Evolutionary conservation across 176 grass and related monocot species (phyloP), one percentile per base, ranked within the genome.

Genomic region (Triticum dicoccoides): DNA sequence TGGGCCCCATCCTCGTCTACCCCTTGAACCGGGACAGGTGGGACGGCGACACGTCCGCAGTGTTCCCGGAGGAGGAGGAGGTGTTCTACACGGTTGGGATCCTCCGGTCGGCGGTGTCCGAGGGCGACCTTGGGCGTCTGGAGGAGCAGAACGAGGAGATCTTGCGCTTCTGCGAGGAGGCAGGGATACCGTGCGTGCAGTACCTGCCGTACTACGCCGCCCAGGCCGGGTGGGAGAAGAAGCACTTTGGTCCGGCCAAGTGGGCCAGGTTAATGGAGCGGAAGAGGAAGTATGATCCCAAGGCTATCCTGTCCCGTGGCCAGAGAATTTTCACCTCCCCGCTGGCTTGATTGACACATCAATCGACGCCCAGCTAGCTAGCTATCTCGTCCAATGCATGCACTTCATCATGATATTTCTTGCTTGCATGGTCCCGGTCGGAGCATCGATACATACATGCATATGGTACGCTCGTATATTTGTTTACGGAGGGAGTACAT

Each of bases 81-180:
- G 82, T 98, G 54, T 92, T 98, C 86, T 98, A 98, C 82, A 86
- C 91, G 3, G 84, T 96, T 64, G 90, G 65, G 0, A 77, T 98
- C 21, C 82, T 98, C 2, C 34, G 84, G 69, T 92, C 84, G 17
- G 79, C 95, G 15, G 51, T 54, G 51, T 6, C 83, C 92, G 70
- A 44, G 41, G 41, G 41, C 9, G 41, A 44, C 9, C 41, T 44
- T 44, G 41, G 41, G 9, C 41, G 51, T 6, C 83, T 96, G 65
- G 86, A 91, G n/a, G 78, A 90, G 29, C 88, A 95, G 81, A 98
- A 98, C 83, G 21, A 47, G 0, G 37, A 86, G 62, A 87, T 98
- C 14, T 3, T 88, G 8, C 69, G 66, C 0, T 96, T 94, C 87
- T 95, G 93, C 82, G 86, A 88, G 7, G 33, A 67, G 62, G 34